Percentiles rank a stretch among this genome's conserved stretches.
These are phyloP conservation scores for Rhizopus delemar DNA, from an alignment of 371 early-diverging fungal species.

Conservation along the genomic window DNA sequence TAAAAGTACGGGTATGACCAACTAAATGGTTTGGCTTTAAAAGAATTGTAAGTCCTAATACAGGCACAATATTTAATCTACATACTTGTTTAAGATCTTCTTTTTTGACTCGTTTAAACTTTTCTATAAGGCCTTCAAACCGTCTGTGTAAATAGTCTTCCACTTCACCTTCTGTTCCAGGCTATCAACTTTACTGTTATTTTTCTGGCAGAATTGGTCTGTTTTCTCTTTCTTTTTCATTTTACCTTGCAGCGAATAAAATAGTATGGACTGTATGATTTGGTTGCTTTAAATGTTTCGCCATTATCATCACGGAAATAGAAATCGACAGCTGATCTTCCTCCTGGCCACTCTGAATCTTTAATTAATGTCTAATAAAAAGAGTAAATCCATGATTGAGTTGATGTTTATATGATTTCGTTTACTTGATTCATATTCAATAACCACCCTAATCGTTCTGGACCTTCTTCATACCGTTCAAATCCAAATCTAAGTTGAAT, in stretches of 20 bases:
- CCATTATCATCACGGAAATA: constrained; percentile 94
- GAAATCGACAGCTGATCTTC: constrained; percentile 82
- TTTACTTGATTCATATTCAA: constrained; percentile 90
- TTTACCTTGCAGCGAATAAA: constrained; percentile 79
- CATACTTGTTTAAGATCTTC: constrained; percentile 87
- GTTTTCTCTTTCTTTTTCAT: neutral
- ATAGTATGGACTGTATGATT: constrained; percentile 89
- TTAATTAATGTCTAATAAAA: constrained; percentile 54
- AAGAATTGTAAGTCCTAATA: constrained; percentile 3
- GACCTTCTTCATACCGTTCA: constrained; percentile 75
- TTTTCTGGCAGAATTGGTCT: neutral
- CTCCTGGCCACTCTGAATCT: constrained; percentile 67
- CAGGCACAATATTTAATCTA: neutral
- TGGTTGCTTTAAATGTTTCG: constrained; percentile 83
- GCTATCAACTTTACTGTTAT: constrained; percentile 29
- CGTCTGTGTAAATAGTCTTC: constrained; percentile 83
- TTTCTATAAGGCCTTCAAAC: constrained; percentile 69
- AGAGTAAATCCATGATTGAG: neutral
- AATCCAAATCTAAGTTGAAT: constrained; percentile 86
- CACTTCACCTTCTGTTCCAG: constrained; percentile 78
- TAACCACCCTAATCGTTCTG: constrained; percentile 88
- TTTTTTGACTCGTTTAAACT: constrained; percentile 66
- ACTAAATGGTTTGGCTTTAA: constrained; percentile 85
- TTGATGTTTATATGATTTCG: neutral
- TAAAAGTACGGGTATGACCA: constrained; percentile 68